Evolutionary conservation across 306 rosid genomes (phyloP).

Genomic region (Cicer yamashitae): DNA sequence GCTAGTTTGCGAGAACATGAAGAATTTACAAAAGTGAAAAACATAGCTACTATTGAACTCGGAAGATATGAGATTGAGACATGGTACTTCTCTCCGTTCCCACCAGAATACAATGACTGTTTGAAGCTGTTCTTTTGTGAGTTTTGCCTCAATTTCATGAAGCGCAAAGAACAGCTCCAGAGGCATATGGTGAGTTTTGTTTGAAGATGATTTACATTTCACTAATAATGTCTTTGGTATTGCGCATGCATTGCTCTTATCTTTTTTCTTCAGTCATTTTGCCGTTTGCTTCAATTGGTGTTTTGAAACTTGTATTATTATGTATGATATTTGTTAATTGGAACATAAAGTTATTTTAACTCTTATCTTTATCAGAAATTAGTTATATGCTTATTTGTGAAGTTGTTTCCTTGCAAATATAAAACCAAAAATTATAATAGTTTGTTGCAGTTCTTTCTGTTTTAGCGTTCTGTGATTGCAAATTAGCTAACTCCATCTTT

Average conservation of each 20-base stretch:
- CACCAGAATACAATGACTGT: constrained; percentile 95
- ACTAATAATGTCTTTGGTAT: constrained; percentile 14
- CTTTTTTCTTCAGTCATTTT: constrained; percentile 11
- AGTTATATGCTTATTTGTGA: constrained; percentile 5
- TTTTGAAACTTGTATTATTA: background rate
- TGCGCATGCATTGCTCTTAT: constrained; percentile 1
- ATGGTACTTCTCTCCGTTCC: constrained; percentile 99
- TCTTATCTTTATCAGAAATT: background rate
- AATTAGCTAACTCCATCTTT: constrained; percentile 3
- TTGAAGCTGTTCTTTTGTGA: constrained; percentile 90
- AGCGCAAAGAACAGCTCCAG: constrained; percentile 99
- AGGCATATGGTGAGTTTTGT: constrained; percentile 95
- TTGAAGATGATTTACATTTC: constrained; percentile 30
- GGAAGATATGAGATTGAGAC: constrained; percentile 99
- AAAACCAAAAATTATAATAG: background rate
- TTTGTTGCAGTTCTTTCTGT: constrained; percentile 19
- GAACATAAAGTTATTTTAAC: background rate
- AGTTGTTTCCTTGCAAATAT: constrained; percentile 16
- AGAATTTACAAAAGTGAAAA: constrained; percentile 97
- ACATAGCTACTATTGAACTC: constrained; percentile 96
- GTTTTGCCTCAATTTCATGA: constrained; percentile 99
- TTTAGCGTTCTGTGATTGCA: constrained; percentile 10
- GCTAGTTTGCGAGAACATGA: constrained; percentile 99
- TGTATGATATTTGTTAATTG: background rate
- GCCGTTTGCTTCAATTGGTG: constrained; percentile 29